Conservation (phyloP, 2,329 filamentous ascomycete genomes). For the Phaeosphaeriaceae sp. region DNA sequence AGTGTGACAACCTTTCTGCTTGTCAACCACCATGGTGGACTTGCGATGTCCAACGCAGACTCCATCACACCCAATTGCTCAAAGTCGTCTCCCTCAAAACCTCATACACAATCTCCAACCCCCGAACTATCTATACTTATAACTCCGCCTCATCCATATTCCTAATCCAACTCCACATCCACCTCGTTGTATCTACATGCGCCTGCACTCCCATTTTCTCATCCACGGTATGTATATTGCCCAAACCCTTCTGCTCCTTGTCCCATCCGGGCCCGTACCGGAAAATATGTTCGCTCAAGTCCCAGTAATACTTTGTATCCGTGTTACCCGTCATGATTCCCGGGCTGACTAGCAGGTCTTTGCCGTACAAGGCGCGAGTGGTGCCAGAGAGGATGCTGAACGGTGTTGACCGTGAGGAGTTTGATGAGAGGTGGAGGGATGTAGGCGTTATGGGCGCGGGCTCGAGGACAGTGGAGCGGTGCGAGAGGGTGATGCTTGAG, state of each 20-base stretch:
- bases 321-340: conserved; percentile 62
- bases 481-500: conserved; percentile 50
- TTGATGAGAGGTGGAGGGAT: conserved; percentile 27
- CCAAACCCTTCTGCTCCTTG: conserved; percentile 46
- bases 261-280: conserved; percentile 58
- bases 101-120: not conserved
- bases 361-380: conserved; percentile 53
- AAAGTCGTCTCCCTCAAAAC: no score
- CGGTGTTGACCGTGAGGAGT: conserved; percentile 24
- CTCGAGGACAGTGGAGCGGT: conserved; percentile 53
- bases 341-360: conserved; percentile 47
- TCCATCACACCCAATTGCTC: no score
- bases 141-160: conserved; percentile 55
- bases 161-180: conserved; percentile 53
- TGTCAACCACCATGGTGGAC: no score
- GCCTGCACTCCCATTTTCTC: conserved; percentile 54
- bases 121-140: conserved; percentile 5
- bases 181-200: conserved; percentile 53
- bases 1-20: no score
- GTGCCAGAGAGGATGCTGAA: conserved; percentile 51
- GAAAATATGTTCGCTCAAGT: conserved; percentile 60
- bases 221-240: conserved; percentile 60
- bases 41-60: no score
- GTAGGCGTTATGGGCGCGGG: conserved; percentile 67
- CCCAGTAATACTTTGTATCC: conserved; percentile 62